These are phyloP conservation scores for Ophiostoma sp. DNA, from an alignment of 2,329 filamentous ascomycete genomes.

Conservation along the genomic window DNA sequence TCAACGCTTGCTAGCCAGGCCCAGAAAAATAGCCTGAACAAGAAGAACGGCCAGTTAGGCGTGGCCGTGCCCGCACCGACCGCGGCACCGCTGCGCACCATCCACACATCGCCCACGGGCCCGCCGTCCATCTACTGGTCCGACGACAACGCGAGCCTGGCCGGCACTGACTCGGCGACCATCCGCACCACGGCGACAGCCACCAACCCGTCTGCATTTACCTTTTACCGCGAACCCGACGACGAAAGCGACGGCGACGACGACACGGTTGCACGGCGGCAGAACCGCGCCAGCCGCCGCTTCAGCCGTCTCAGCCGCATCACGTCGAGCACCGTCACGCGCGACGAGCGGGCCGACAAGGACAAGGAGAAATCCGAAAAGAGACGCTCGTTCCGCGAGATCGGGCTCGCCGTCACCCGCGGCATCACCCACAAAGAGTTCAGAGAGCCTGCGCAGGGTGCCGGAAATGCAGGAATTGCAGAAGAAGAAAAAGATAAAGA, in stretches of 20 bases:
- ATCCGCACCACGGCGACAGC: constrained; percentile 18
- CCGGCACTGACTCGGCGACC: constrained; percentile 24
- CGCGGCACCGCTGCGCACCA: constrained; percentile 15
- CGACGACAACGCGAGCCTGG: constrained; percentile 27
- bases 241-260: constrained; percentile 16
- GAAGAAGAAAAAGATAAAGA: not conserved
- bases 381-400: not conserved
- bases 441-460: not conserved
- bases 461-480: not conserved
- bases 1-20: constrained; percentile 11
- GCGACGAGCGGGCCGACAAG: not conserved
- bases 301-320: not conserved
- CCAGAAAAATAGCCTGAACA: not conserved
- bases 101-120: constrained; percentile 16
- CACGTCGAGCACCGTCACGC: not conserved
- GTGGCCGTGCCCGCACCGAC: not conserved
- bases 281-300: constrained; percentile 16
- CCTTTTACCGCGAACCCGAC: constrained; percentile 40
- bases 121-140: constrained; percentile 33
- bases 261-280: not conserved
- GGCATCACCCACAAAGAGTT: not conserved
- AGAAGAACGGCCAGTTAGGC: not conserved
- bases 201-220: constrained; percentile 33
- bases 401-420: not conserved
- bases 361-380: not conserved